Evolutionary conservation across 805 yeast species (phyloP).

Genomic region (Metschnikowia drakensbergensis): DNA sequence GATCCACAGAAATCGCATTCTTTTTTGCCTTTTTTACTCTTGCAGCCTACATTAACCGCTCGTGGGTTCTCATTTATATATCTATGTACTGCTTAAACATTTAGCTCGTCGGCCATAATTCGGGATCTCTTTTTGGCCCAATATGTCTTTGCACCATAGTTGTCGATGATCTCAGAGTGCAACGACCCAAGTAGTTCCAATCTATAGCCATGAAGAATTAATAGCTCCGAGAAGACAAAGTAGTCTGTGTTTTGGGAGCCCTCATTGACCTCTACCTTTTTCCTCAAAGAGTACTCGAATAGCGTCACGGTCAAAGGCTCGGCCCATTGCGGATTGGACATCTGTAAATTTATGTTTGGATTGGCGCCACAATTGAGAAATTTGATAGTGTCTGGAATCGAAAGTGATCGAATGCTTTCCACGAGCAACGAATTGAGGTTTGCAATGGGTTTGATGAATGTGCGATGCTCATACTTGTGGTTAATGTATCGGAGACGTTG

Average conservation of each 20-base stretch:
- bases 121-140: constrained; percentile 43
- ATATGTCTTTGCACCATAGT: constrained; percentile 47
- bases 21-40: background rate
- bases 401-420: constrained; percentile 50
- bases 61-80: background rate
- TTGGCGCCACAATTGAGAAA: constrained; percentile 49
- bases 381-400: constrained; percentile 41
- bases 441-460: constrained; percentile 31
- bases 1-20: constrained; percentile 17
- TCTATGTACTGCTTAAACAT: background rate
- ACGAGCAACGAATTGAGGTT: constrained; percentile 38
- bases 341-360: constrained; percentile 37
- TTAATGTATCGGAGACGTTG: constrained; percentile 57
- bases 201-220: constrained; percentile 54
- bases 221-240: constrained; percentile 52
- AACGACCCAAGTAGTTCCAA: constrained; percentile 32
- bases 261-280: constrained; percentile 25
- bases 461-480: constrained; percentile 58
- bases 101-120: constrained; percentile 5
- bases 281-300: constrained; percentile 52
- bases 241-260: constrained; percentile 16
- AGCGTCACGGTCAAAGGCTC: constrained; percentile 25
- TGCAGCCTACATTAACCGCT: too few relatives aligned
- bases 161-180: constrained; percentile 33
- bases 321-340: constrained; percentile 16